Evolutionary conservation across 768 basidiomycete species (phyloP), one percentile per base, ranked within the genome.

Genomic region (Podaxis mareebaensis): DNA sequence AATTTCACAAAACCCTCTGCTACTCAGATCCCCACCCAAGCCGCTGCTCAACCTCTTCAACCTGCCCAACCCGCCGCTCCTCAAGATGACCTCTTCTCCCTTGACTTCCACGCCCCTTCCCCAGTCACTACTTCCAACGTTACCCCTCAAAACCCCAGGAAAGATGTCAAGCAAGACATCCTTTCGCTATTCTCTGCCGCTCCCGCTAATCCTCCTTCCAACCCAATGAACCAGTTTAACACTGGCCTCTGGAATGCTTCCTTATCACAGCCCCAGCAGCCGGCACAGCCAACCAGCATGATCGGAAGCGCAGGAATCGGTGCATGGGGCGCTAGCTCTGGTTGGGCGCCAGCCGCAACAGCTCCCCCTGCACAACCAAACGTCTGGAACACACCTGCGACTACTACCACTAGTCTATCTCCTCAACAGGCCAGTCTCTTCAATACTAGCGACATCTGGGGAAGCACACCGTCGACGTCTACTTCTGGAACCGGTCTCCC

Each of bases 101-200:
- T 96, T 60, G 93, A 96, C 74, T 96, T 96, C 74, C 89, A 91
- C 67, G 79, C 87, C 1, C 86, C 90, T 40, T 24, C 64, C 6
- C 44, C 60, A 5, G 49, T 38, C 52, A 22, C 64, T 17, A 36
- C 66, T 20, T 44, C 67, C 40, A 58, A 51, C 0, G 69, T 83
- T 2, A 67, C 77, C 5, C 49, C 78, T 7, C 8, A 61, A 69
- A n/a, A 68, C 70, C 78, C 82, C 0, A 82, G 81, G 72, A 92
- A 91, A 70, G 89, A 92, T 68, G 82, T 88, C 51, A 95, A 94
- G 68, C 83, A 92, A 60, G 91, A 96, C 67, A 96, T 96, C 66
- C 79, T 96, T 17, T 92, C 92, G 0, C 81, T 96, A 46, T 95
- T 92, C 73, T 85, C 90, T 15, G 68, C 82, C 0, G 72, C 83